These are phyloP conservation scores for Staphylotrichum longicolle DNA, from an alignment of 495 filamentous ascomycete species.

Conservation along the genomic window DNA sequence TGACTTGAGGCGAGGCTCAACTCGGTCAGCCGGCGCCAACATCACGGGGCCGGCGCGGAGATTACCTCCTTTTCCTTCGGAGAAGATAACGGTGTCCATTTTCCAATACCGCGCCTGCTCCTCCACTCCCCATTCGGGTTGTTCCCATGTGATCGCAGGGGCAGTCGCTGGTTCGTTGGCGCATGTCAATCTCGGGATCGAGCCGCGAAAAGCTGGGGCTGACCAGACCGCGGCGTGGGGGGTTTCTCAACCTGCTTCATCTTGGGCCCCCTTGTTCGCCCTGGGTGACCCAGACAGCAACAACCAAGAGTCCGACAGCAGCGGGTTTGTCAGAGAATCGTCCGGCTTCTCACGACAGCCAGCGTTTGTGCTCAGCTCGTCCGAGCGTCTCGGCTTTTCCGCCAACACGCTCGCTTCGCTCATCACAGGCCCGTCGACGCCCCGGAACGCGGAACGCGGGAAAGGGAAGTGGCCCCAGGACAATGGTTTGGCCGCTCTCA, in stretches of 20 bases:
- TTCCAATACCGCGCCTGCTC: not conserved
- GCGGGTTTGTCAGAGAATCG: constrained; percentile 10
- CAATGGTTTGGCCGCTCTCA: constrained; percentile 24
- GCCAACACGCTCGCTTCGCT: not conserved
- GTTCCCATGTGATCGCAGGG: constrained; percentile 19
- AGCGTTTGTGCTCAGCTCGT: not conserved
- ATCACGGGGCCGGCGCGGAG: constrained; percentile 9
- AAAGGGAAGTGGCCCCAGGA: constrained; percentile 8
- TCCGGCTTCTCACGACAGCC: not conserved
- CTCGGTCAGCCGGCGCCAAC: not conserved
- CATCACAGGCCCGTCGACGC: not conserved
- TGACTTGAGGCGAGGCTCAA: not conserved
- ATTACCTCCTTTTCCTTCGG: constrained; percentile 3
- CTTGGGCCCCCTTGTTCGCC: not conserved
- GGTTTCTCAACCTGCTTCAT: constrained; percentile 3
- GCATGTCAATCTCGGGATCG: constrained; percentile 12
- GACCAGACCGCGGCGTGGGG: constrained; percentile 14
- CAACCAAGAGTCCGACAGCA: not conserved
- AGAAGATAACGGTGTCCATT: not conserved
- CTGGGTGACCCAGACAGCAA: not conserved
- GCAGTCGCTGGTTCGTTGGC: constrained; percentile 9
- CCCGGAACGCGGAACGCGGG: not conserved
- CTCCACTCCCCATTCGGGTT: constrained; percentile 7
- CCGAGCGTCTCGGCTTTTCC: constrained; percentile 9
- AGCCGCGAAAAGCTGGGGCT: constrained; percentile 16